A percentile compares a stretch with the other conserved stretches of the same genome.
These are phyloP conservation scores for Magnusiomyces suaveolens DNA, from an alignment of 1,139 yeast species.

Conservation along the genomic window DNA sequence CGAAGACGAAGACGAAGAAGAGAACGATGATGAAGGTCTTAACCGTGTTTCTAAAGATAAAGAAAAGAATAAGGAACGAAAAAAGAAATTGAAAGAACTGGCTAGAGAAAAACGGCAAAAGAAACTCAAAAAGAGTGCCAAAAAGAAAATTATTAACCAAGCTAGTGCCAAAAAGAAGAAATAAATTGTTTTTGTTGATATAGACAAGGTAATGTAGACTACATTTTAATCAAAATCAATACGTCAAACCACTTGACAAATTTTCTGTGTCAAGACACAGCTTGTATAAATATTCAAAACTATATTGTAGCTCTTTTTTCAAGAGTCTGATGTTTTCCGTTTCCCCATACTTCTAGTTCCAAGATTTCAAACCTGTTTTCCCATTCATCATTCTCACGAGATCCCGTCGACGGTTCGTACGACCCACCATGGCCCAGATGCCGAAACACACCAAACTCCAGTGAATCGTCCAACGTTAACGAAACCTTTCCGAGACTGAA, in stretches of 20 bases:
- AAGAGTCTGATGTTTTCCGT: conserved; percentile 67
- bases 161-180: neutral
- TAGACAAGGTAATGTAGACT: too few species aligned
- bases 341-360: conserved; percentile 85
- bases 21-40: conserved; percentile 35
- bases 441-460: conserved; percentile 75
- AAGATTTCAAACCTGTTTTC: conserved; percentile 66
- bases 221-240: too few species aligned
- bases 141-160: conserved; percentile 43
- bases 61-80: conserved; percentile 73
- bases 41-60: conserved; percentile 75
- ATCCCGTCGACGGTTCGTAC: conserved; percentile 31
- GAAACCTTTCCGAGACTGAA: conserved; percentile 55
- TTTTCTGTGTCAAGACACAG: too few species aligned
- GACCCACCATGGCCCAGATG: conserved; percentile 51
- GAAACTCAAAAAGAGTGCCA: conserved; percentile 85
- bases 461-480: conserved; percentile 60
- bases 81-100: conserved; percentile 71
- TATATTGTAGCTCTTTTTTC: conserved; percentile 45
- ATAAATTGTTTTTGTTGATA: neutral
- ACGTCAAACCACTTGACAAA: too few species aligned
- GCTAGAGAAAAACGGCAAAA: conserved; percentile 81
- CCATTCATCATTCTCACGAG: conserved; percentile 34
- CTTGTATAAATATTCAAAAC: neutral
- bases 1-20: conserved; percentile 33